Base-by-base conservation (phyloP, 176 grass and related monocot species). In the Ensete ventricosum region DNA sequence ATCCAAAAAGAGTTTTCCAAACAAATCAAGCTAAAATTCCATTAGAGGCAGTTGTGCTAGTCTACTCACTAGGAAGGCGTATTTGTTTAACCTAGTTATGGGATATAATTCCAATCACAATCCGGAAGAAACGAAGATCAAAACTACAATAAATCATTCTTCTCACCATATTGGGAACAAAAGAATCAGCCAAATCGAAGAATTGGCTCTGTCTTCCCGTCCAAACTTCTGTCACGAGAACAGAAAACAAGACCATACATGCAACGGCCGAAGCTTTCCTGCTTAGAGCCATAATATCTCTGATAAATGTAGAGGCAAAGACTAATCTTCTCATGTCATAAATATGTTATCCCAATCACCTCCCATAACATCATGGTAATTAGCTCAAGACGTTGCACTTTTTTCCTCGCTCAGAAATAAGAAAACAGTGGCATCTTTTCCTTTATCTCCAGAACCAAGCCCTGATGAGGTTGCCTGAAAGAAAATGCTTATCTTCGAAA, bases 291-390 rank as follows among this genome's bases (percentile, higher is more conserved):
- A 70, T 70, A 34, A 21, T 70, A 48, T 51, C 16, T 70, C 14
- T 20, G 48, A 70, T 20, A 51, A 17, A 51, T 11, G 14, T 5
- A 50, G 24, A 52, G 19, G 51, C 48, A 20, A 4, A 50, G 50
- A 16, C 43, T 70, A 70, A 19, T 20, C n/a, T 70, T 70, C 67
- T 70, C 67, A 70, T 70, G 43, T 34, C 27, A 50, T 14, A 69
- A 50, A 19, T 50, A 16, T 50, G 64, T 67, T 26, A 11, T 24
- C 9, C 63, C 9, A 10, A 66, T 14, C 19, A 66, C 23, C 64
- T 43, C 64, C 26, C 64, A 67, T 2, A 67, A 67, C 26, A 17
- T 14, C 3, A 43, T 26, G 3, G 34, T 34, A 26, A 9, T 16
- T 43, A 13, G n/a, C 64, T 26, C 24, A 67, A 43, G 43, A 43